Evolutionary conservation across 2,329 filamentous ascomycete genomes (phyloP).

Genomic region (Aspergillaceae sp.): DNA sequence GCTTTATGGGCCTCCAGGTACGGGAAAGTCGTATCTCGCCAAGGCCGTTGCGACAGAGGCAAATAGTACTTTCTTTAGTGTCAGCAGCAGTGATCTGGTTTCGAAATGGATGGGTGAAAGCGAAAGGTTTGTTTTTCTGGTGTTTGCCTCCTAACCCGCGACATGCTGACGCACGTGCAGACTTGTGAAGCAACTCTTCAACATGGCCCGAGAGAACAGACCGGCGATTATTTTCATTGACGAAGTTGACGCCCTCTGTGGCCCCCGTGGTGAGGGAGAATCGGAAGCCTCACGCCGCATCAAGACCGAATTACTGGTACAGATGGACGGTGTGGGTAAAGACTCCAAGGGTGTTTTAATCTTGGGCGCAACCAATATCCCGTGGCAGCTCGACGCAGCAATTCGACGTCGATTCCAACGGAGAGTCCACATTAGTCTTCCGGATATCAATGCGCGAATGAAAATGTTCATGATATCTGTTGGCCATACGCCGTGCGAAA

Average conservation of each 20-base stretch:
- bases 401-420: conserved; percentile 94
- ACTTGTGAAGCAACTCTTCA: conserved; percentile 92
- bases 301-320: conserved; percentile 95
- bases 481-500: conserved; percentile 81
- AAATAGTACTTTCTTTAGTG: conserved; percentile 98
- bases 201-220: conserved; percentile 96
- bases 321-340: conserved; percentile 98
- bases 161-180: conserved; percentile 36
- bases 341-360: conserved; percentile 91
- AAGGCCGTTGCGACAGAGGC: conserved; percentile 97
- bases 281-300: conserved; percentile 95
- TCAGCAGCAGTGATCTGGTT: conserved; percentile 92
- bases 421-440: conserved; percentile 88
- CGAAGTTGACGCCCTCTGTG: conserved; percentile 93
- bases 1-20: conserved; percentile 90
- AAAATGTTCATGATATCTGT: conserved; percentile 94
- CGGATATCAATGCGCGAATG: conserved; percentile 76
- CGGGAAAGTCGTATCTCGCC: conserved; percentile 93
- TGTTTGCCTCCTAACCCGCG: background rate
- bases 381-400: conserved; percentile 94
- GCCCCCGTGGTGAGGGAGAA: conserved; percentile 86
- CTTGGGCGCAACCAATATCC: conserved; percentile 93
- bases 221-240: conserved; percentile 98
- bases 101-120: conserved; percentile 99
- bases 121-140: conserved; percentile 61